Percentiles rank a stretch among this genome's conserved stretches.
These are phyloP conservation scores for Desmodesmus armatus DNA, from an alignment of 139 green algal genomes.

Conservation along the genomic window DNA sequence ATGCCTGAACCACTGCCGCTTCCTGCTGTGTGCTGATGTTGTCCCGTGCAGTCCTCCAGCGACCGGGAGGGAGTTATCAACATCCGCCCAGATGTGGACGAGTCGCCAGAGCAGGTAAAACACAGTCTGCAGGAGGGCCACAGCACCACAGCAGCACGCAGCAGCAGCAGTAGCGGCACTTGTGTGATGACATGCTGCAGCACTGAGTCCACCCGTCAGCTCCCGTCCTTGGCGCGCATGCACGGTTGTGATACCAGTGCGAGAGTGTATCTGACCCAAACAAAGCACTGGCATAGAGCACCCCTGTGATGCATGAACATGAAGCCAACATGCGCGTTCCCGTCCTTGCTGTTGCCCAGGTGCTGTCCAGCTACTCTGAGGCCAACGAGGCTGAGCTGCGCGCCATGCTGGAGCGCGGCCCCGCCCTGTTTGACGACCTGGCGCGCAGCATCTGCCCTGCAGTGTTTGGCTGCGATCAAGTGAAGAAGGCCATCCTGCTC, in stretches of 20 bases:
- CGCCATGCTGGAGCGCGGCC: slow-evolving; percentile 52
- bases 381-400: slow-evolving; percentile 56
- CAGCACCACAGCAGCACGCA: too few species aligned
- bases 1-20: too few species aligned
- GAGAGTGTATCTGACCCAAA: too few species aligned
- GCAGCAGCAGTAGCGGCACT: too few species aligned
- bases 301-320: too few species aligned
- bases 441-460: slow-evolving; percentile 82
- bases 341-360: slow-evolving; percentile 44
- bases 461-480: slow-evolving; percentile 86
- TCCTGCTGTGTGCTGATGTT: not conserved
- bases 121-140: too few species aligned
- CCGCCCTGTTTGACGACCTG: slow-evolving; percentile 78
- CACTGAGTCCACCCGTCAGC: too few species aligned
- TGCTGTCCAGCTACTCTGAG: slow-evolving; percentile 68
- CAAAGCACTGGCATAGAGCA: too few species aligned
- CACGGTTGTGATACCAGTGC: too few species aligned
- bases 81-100: slow-evolving; percentile 81
- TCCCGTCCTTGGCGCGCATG: too few species aligned
- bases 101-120: slow-evolving; percentile 65
- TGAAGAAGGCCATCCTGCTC: slow-evolving; percentile 94
- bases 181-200: too few species aligned
- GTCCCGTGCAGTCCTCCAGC: slow-evolving; percentile 56
- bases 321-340: too few species aligned
- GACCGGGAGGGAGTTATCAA: slow-evolving; percentile 79